phyloP scores from a whole-genome alignment of 345 rosid species.

The Moricandia moricandioides region DNA sequence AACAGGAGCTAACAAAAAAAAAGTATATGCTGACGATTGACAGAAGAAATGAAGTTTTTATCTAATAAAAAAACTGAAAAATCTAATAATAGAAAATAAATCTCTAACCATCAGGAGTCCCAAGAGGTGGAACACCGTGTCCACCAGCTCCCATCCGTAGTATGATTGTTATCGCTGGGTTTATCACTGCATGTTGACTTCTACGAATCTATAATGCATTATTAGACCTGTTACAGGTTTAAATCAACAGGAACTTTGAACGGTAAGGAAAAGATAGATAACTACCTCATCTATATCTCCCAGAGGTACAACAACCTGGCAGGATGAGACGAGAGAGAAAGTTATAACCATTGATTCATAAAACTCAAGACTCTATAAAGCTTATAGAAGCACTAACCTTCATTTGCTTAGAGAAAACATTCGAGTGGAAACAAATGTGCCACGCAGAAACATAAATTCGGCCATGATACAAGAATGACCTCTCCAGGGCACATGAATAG shows the following conservation, averaged over 20 bases:
- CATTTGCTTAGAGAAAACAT: conserved; percentile 97
- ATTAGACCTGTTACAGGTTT: not conserved
- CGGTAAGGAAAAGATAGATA: conserved; percentile 21
- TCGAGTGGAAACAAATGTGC: conserved; percentile 98
- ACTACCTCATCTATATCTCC: conserved; percentile 95
- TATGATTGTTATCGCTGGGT: conserved; percentile 91
- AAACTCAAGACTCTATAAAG: not conserved
- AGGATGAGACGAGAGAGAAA: conserved; percentile 8
- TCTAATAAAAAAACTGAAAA: not conserved
- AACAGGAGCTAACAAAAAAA: conserved; percentile 34
- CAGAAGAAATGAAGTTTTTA: conserved; percentile 20
- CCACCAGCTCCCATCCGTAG: conserved; percentile 99
- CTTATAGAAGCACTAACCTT: conserved; percentile 55
- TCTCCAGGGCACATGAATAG: conserved; percentile 95
- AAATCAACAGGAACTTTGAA: too few species aligned
- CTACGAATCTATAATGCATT: conserved; percentile 61
- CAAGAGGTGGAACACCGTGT: conserved; percentile 99
- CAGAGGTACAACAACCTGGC: conserved; percentile 83
- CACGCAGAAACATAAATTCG: conserved; percentile 98
- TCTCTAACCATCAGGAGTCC: conserved; percentile 91
- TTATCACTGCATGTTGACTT: conserved; percentile 96
- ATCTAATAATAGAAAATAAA: conserved; percentile 9
- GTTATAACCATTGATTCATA: conserved; percentile 2
- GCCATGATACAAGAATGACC: conserved; percentile 97
- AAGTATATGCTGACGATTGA: conserved; percentile 17